Conservation (phyloP, 257 asterid genomes). For the Fraxinus excelsior region DNA sequence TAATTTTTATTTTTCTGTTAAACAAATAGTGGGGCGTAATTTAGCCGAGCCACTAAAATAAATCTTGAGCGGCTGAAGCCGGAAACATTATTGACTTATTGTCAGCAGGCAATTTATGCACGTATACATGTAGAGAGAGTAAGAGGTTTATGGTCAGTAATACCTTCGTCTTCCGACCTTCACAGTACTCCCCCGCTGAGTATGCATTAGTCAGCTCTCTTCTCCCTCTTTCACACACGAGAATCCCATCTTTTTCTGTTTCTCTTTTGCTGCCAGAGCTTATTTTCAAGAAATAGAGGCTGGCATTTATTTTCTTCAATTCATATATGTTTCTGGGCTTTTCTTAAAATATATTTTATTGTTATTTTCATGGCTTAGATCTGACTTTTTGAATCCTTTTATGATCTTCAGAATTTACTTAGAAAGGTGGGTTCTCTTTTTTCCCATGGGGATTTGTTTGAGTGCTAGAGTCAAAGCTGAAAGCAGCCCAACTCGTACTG, state of each 20-base stretch:
- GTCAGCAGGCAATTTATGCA: slow-evolving; percentile 8
- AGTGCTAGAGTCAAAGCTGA: slow-evolving; percentile 43
- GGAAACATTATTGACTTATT: not conserved
- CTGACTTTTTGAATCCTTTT: slow-evolving; percentile 3
- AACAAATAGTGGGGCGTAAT: not conserved
- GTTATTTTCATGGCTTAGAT: slow-evolving; percentile 11
- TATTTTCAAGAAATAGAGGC: not conserved
- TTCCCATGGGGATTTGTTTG: slow-evolving; percentile 42
- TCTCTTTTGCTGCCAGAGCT: not conserved
- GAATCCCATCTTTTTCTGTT: not conserved
- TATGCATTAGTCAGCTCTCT: not conserved
- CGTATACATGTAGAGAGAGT: too few relatives aligned
- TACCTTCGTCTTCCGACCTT: slow-evolving; percentile 20
- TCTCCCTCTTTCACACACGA: not conserved
- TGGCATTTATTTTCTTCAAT: slow-evolving; percentile 9
- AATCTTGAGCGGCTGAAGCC: not conserved
- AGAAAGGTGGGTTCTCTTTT: not conserved
- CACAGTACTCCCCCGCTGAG: not conserved
- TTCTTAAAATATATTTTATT: not conserved
- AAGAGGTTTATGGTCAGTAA: slow-evolving; percentile 6
- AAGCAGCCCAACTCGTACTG: slow-evolving; percentile 31
- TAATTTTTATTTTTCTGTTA: too few relatives aligned
- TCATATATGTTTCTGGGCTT: slow-evolving; percentile 4
- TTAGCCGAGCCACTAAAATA: not conserved
- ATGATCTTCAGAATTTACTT: slow-evolving; percentile 26